These are phyloP conservation scores for Magnaporthiopsis rhizophila DNA, from an alignment of 2,329 filamentous ascomycete genomes.

Conservation along the genomic window DNA sequence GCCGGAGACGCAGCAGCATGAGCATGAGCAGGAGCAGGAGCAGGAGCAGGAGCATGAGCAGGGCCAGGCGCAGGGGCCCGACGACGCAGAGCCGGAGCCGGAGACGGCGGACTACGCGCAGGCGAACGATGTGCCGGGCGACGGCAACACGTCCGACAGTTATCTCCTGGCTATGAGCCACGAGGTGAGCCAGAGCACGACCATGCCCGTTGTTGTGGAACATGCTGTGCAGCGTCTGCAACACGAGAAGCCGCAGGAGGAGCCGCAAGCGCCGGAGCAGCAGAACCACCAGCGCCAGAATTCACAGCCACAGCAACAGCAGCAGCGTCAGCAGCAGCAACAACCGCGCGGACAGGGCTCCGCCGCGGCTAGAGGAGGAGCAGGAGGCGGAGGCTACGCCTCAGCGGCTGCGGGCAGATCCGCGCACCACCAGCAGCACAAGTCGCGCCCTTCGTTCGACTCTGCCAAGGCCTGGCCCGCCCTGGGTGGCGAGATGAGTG, in stretches of 20 bases:
- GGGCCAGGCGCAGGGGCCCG: no score
- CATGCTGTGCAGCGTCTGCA: not conserved
- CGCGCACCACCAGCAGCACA: not conserved
- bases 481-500: not conserved
- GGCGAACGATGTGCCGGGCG: no score
- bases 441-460: not conserved
- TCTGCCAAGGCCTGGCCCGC: slow-evolving; percentile 1
- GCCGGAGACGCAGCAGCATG: no score
- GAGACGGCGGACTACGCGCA: no score
- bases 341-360: not conserved
- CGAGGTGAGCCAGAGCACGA: not conserved
- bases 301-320: not conserved
- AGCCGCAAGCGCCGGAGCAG: no score
- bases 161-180: not conserved
- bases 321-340: not conserved
- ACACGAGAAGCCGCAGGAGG: not conserved
- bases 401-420: not conserved
- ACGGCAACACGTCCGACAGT: no score
- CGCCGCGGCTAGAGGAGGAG: no score
- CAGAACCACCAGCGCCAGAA: no score
- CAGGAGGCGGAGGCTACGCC: not conserved
- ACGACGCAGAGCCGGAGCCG: no score
- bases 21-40: no score
- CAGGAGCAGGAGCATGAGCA: no score
- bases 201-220: not conserved